Base-by-base conservation (phyloP, 371 early-diverging fungal species). In the Choanephora cucurbitarum region DNA sequence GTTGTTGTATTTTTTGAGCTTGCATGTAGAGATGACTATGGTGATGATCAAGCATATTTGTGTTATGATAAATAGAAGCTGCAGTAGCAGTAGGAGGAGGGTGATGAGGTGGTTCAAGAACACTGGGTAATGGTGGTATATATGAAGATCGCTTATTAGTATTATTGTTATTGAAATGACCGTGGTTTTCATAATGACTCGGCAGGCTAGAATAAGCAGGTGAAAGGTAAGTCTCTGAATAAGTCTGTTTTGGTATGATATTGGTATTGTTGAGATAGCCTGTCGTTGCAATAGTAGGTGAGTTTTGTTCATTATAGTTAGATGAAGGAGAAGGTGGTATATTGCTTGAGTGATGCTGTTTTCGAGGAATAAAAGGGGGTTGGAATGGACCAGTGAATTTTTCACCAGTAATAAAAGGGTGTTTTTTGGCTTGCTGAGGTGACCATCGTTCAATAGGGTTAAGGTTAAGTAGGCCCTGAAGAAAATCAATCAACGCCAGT, bases 381-480 rank as follows among this genome's bases (percentile, higher is more conserved):
- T 67, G 70, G 44, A 74, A 78, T 3, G 72, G 78, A 21, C 57
- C 64, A 8, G 64, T 71, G 41, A 86, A 92, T 18, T 78, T 75
- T 62, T 93, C 90, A 4, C 94, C 94, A 0, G 96, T 95, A 34
- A 97, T 91, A 59, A 98, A 97, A 8, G 98, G 99, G 62, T 98
- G 99, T 65, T 88, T 69, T 24, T 86, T 81, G 3, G 99, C 99
- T 69, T 98, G 96, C 41, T 91, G 92, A 1, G 99, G 97, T 1
- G 94, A 88, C 95, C 95, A 95, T 46, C 99, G 83, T 66, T 92
- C 93, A 50, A 93, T 81, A 3, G 97, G 97, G 55, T 98, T 95
- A 21, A 97, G 59, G 48, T 89, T 87, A 48, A 98, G 72, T 15
- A 96, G 69, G 5, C 95, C 95, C 44, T 84, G 81, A 22, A 97